These are phyloP conservation scores for Nepenthes alata DNA, from an alignment of 179 eudicot species.

Conservation along the genomic window DNA sequence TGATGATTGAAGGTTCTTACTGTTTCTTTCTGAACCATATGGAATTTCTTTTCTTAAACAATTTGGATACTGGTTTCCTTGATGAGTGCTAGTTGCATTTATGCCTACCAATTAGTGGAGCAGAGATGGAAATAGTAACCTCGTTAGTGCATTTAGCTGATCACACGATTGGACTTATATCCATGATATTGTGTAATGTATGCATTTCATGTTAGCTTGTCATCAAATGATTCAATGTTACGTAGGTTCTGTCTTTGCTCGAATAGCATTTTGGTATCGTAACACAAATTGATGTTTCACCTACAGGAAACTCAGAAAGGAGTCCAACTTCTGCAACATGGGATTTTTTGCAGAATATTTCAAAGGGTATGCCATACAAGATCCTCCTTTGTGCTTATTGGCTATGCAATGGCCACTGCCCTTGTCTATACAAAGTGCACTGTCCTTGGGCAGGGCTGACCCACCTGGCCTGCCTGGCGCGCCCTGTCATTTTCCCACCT, in stretches of 20 bases:
- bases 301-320: conserved; percentile 44
- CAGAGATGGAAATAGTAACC: no score
- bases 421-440: neutral
- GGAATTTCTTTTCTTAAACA: no score
- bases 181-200: neutral
- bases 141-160: no score
- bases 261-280: neutral
- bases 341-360: conserved; percentile 51
- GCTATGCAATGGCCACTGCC: conserved; percentile 1
- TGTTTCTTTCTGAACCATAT: no score
- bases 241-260: no score
- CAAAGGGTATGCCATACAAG: conserved; percentile 36
- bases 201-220: neutral
- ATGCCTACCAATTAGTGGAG: no score
- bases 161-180: no score
- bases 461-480: neutral
- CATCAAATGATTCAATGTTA: neutral
- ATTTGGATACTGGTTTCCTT: no score
- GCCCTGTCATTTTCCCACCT: neutral
- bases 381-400: neutral
- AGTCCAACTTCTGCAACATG: conserved; percentile 42
- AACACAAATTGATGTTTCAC: conserved; percentile 3
- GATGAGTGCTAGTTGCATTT: no score
- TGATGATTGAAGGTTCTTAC: neutral
- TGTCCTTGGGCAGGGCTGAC: neutral